Base-by-base conservation (phyloP, 2,329 filamentous ascomycete species). In the Cladosporium sp. region DNA sequence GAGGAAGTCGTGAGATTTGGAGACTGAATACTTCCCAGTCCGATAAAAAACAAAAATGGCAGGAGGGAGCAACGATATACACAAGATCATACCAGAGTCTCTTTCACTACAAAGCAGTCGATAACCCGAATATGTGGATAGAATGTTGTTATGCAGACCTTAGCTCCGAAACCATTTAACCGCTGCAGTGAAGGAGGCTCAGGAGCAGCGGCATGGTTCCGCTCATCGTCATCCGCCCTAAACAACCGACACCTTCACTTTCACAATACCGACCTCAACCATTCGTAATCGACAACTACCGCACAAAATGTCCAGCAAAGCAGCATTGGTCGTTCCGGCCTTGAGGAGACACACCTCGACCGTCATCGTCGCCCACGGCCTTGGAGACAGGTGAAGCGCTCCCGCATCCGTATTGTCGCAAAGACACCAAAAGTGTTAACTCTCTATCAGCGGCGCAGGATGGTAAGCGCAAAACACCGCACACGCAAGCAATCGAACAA, bases 311-410 rank as follows among this genome's bases (percentile, higher is more conserved):
- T 58, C 73, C 38, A 57, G 64, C 24, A 70, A 71, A 56, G 73
- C 75, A 51, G 74, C 74, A 9, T 75, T 93, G 49, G 78, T 93
- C 17, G 84, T 95, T 54, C 88, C 89, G 22, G 88, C 91, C 36
- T 74, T 88, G 29, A 87, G 82, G 66, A 83, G 82, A 65, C 93
- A 97, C 72, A 96, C 93, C 32, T 90, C 90, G 19, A 96, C 92
- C 3, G 86, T 97, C 62, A 97, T 99, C 63, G 90, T 96, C 71
- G 80, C 88, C 47, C 93, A 99, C 69, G 93, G 93, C 12, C 77
- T 99, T 34, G 93, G 93, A 56, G 93, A 97, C 67, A 86, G 78
- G 70, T 70, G 61, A 57, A 22, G 2, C n/a, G 18, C 9, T 20
- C 19, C 42, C 45, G 29, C 37, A 12, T 41, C 45, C 45, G 29